Evolutionary conservation across 495 filamentous ascomycete species (phyloP), one percentile per base, ranked within the genome.

Genomic region (Tuber microsphaerosporum): DNA sequence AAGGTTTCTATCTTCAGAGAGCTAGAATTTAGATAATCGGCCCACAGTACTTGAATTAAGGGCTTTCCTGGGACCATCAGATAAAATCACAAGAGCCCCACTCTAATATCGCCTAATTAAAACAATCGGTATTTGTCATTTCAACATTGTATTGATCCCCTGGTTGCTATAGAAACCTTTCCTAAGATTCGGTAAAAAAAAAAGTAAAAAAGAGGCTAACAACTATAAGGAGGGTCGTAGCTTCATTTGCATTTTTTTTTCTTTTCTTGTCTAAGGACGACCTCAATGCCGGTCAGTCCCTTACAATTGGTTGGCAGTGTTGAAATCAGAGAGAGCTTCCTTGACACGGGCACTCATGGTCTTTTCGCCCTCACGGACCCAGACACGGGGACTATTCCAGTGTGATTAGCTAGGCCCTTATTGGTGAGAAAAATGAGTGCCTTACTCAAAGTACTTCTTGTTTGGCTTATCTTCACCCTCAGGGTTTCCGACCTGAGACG

Each of bases 341-440:
- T 89, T 84, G 68, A 97, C 90, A 82, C 94, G 91, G 78, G 88
- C 87, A 80, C 87, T 89, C 94, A 97, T 98, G 82, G 91, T 95
- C 90, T 97, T 95, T 89, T 98, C 94, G 82, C 94, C 94, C 87
- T 96, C 93, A 76, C 94, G 92, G 70, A 98, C 91, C 92, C 91
- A 93, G 79, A 92, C 90, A 71, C 86, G 84, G 34, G 85, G 86
- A 77, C 77, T 84, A 80, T 61, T 72, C 77, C 44, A 75, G 42
- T 71, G 69, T 39, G 17, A 61, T 74, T 46, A 65, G 51, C 48
- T 48, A 19, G 19, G 26, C n/a, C 14, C 34, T 7, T n/a, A 19
- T 12, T 69, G 69, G 69, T 34, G 20, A 41, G 16, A 10, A 17
- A 37, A n/a, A n/a, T 7, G n/a, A 34, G 20, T 12, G 65, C 72